Evolutionary conservation across 345 rosid genomes (phyloP), one percentile per base, ranked within the genome.

Genomic region (Boechera divaricarpa): DNA sequence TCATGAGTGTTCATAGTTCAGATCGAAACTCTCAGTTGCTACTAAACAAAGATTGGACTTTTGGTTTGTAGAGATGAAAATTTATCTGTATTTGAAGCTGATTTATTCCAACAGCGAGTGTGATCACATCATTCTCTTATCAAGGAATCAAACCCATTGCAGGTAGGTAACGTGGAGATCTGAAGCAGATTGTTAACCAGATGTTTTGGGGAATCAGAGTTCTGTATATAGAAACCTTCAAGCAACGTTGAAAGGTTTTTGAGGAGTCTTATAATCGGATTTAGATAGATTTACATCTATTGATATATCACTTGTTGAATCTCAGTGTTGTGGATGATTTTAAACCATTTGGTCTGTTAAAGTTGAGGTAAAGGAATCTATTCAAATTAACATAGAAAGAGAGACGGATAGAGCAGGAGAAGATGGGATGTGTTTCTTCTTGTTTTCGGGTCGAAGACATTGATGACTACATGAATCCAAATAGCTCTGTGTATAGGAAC

Each of bases 381-480:
- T 16, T 13, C 54, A 32, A 39, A 61, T 45, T 53, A 72, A 61
- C 61, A 38, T 55, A 76, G 47, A 41, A 63, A 56, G 45, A 79
- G 57, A 76, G 77, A 79, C 64, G 77, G 58, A 69, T 67, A 79
- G 75, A 58, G 72, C 73, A 83, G 74, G 57, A 63, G 67, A 69
- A 63, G 81, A 95, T 95, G 98, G 99, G 99, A 67, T 67, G 96
- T 70, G 91, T 88, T 77, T 86, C 97, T 64, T 89, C 94, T 86
- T 95, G 99, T 83, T 77, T 92, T 75, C 92, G 65, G 31, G 82
- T 67, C 24, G 86, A 84, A 56, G 96, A 89, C 74, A 77, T 86
- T 58, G 94, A 91, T 82, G 94, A 89, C 63, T 91, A 93, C 82
- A 74, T 87, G 84, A 86, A 89, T 82, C 90, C 96, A 74, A 87